Evolutionary conservation across 805 yeast species (phyloP), one percentile per base, ranked within the genome.

Genomic region (Lachancea fermentati): DNA sequence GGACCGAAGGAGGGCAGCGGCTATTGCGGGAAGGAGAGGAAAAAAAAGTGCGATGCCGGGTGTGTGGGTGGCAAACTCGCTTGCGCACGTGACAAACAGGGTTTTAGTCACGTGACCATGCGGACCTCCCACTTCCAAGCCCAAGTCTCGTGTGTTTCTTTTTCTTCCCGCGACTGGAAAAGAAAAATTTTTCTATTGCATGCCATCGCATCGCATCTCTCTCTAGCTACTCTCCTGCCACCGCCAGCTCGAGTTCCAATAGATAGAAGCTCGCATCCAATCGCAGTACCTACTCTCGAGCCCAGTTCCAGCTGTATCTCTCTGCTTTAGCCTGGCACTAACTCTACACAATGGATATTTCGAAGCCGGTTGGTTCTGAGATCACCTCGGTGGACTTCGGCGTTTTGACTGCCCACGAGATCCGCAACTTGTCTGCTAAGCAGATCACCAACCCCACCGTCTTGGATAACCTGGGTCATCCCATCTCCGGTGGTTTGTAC

Each of bases 401-500:
- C 37, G 81, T 89, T 52, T 71, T 89, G 50, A 71, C 87, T 25
- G 72, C 91, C 12, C 79, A 78, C 40, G 98, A 94, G 57, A 81
- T 93, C 57, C 75, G 91, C 53, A 75, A 78, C 54, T 70, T 91
- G 30, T 87, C 97, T 24, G 97, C 95, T 39, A 91, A 89, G 63
- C 97, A 93, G 69, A 81, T 93, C 65, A 85, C 94, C 43, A 88
- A 87, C 58, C 97, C 98, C 14, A 81, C 87, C 28, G 96, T 88
- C n/a, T 82, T 93, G 56, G 98, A 93, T 64, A 87, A 84, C 60
- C 68, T 93, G 59, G 98, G 97, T 33, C 97, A 94, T 63, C 97
- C 99, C 14, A 80, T 93, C 39, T 73, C 82, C 31, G 89, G 93
- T 45, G 99, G 99, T 63, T 69, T 93, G 25, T 93, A 93, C 57